Evolutionary conservation across 1,284 basidiomycete species (phyloP).

Genomic region (Ustilago cynodontis): DNA sequence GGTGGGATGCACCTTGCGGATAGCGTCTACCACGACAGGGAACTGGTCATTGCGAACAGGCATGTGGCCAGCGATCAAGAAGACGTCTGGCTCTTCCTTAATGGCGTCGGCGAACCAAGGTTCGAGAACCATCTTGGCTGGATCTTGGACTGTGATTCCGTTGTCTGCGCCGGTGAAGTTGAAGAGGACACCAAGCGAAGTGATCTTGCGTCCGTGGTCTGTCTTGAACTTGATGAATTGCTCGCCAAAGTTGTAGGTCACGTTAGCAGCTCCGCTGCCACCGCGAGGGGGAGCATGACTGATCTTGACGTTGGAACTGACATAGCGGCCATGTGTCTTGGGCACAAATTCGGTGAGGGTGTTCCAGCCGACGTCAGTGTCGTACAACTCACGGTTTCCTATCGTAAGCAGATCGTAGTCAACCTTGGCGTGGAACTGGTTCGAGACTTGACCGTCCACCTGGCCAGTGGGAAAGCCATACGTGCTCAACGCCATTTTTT

Average conservation of each 20-base stretch:
- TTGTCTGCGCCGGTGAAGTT: conserved; percentile 59
- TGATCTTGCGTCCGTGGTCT: conserved; percentile 30
- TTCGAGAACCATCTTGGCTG: conserved; percentile 61
- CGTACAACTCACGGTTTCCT: conserved; percentile 90
- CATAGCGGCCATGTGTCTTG: conserved; percentile 46
- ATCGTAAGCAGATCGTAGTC: conserved; percentile 86
- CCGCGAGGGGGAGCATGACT: conserved; percentile 37
- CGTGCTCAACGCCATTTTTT: no score
- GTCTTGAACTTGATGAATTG: conserved; percentile 59
- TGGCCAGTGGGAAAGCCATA: conserved; percentile 57
- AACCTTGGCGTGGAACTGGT: conserved; percentile 75
- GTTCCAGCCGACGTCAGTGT: conserved; percentile 80
- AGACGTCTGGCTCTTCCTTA: conserved; percentile 57
- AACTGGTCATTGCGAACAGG: conserved; percentile 62
- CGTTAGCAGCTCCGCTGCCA: conserved; percentile 14
- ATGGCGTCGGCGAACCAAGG: conserved; percentile 62
- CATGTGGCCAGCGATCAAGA: conserved; percentile 66
- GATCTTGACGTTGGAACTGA: conserved; percentile 60
- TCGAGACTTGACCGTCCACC: conserved; percentile 59
- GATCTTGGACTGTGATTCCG: conserved; percentile 59
- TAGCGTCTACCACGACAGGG: conserved; percentile 55
- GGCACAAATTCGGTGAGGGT: conserved; percentile 84
- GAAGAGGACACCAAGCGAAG: conserved; percentile 60
- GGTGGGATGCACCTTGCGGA: conserved; percentile 57
- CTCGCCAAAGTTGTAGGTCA: conserved; percentile 53